phyloP scores from a whole-genome alignment of 1,284 basidiomycete genomes.

The Leccinum ponderosum region DNA sequence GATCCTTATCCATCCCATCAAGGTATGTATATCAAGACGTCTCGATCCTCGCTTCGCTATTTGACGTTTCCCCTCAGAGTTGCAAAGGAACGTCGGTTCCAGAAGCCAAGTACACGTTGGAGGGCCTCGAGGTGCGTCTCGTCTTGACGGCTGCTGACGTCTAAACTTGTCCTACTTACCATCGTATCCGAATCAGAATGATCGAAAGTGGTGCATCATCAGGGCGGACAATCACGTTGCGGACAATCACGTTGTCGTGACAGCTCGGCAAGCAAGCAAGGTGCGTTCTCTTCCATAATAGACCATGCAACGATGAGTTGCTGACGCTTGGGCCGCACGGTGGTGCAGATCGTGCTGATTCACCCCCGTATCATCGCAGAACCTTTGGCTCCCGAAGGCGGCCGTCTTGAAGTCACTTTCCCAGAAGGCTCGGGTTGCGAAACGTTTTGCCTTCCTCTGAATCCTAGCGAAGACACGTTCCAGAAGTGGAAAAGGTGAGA shows the following conservation, averaged over 20 bases:
- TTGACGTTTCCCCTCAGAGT: slow-evolving; percentile 41
- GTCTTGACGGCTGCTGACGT: background rate
- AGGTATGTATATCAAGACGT: slow-evolving; percentile 42
- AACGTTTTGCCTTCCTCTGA: slow-evolving; percentile 57
- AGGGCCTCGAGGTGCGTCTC: slow-evolving; percentile 62
- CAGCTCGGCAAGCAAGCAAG: slow-evolving; percentile 63
- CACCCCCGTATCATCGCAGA: slow-evolving; percentile 53
- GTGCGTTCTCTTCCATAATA: slow-evolving; percentile 36
- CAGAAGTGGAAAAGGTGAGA: slow-evolving; percentile 56
- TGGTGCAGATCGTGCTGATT: slow-evolving; percentile 65
- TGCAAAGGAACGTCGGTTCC: slow-evolving; percentile 64
- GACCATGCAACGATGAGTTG: background rate
- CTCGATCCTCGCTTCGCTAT: slow-evolving; percentile 5
- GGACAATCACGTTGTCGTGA: slow-evolving; percentile 52
- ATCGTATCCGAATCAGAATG: slow-evolving; percentile 45
- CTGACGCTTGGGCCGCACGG: slow-evolving; percentile 3
- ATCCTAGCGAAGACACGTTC: slow-evolving; percentile 50
- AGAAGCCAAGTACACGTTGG: slow-evolving; percentile 52
- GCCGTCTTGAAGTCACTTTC: slow-evolving; percentile 54
- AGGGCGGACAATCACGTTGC: slow-evolving; percentile 47
- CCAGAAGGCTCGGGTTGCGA: slow-evolving; percentile 56
- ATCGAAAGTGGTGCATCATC: slow-evolving; percentile 69
- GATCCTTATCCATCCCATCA: slow-evolving; percentile 69
- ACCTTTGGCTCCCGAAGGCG: slow-evolving; percentile 43
- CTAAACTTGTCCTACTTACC: background rate